These are phyloP conservation scores for Ustilago bromivora DNA, from an alignment of 1,284 basidiomycete species.

Conservation along the genomic window DNA sequence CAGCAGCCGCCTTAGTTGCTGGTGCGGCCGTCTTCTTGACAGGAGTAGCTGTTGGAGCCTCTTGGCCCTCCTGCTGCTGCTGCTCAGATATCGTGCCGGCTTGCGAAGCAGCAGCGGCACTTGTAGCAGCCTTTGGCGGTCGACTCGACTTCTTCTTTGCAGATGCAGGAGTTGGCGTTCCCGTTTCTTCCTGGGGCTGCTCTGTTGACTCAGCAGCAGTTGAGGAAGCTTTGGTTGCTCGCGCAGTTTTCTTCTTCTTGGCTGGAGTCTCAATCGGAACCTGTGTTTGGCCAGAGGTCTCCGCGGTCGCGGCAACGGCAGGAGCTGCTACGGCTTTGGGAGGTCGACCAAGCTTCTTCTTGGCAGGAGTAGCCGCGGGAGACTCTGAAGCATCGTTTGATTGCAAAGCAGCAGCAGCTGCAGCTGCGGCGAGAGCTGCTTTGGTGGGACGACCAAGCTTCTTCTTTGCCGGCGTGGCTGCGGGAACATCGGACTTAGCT, in stretches of 20 bases:
- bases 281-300: not conserved
- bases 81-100: not conserved
- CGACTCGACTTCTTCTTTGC: constrained; percentile 15
- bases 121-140: constrained; percentile 10
- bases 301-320: not conserved
- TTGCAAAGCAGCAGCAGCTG: not conserved
- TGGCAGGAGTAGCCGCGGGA: not conserved
- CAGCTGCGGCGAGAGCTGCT: not conserved
- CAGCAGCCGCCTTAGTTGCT: not conserved
- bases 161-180: not conserved
- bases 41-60: not conserved
- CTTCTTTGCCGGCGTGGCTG: constrained; percentile 1
- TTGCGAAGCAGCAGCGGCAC: constrained; percentile 3
- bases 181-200: not conserved
- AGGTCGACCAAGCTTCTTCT: constrained; percentile 5
- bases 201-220: not conserved
- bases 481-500: not conserved
- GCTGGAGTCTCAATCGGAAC: not conserved
- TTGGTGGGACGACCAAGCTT: not conserved
- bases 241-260: constrained; percentile 13
- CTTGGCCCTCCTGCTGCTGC: not conserved
- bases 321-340: not conserved
- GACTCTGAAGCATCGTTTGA: not conserved
- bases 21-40: not conserved
- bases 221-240: constrained; percentile 8